These are phyloP conservation scores for Fusarium hostae DNA, from an alignment of 2,329 filamentous ascomycete species.

Conservation along the genomic window DNA sequence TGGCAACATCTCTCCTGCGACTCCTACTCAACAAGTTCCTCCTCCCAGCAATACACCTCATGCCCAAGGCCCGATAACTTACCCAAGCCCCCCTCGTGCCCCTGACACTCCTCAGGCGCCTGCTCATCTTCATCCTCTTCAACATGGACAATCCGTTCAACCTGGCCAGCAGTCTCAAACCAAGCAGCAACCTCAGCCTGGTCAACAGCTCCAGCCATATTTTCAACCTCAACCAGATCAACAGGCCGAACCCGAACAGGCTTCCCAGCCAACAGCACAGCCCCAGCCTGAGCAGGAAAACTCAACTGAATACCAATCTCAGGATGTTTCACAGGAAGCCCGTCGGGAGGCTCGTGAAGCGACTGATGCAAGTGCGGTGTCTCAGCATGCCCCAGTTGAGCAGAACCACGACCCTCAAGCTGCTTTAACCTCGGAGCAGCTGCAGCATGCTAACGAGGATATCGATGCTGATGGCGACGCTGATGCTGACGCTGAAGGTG, in stretches of 20 bases:
- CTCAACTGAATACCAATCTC: conserved; percentile 1
- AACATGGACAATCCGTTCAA: conserved; percentile 23
- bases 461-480: conserved; percentile 50
- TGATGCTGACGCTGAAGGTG: conserved; percentile 39
- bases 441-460: conserved; percentile 28
- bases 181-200: conserved; percentile 17
- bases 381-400: conserved; percentile 11
- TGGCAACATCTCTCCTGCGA: neutral
- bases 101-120: conserved; percentile 28
- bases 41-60: neutral
- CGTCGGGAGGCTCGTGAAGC: conserved; percentile 21
- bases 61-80: conserved; percentile 18
- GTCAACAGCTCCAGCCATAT: neutral
- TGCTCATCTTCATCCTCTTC: conserved; percentile 39
- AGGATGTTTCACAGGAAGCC: conserved; percentile 13
- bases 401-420: conserved; percentile 13
- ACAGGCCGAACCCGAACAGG: neutral
- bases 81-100: conserved; percentile 36
- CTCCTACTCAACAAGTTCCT: neutral
- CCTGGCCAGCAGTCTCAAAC: neutral
- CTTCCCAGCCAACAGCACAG: neutral
- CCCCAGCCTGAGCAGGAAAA: neutral
- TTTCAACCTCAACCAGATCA: neutral
- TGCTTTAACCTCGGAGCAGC: conserved; percentile 5
- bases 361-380: neutral